phyloP scores from a whole-genome alignment of 441 rosid species.

The Sinapis alba region DNA sequence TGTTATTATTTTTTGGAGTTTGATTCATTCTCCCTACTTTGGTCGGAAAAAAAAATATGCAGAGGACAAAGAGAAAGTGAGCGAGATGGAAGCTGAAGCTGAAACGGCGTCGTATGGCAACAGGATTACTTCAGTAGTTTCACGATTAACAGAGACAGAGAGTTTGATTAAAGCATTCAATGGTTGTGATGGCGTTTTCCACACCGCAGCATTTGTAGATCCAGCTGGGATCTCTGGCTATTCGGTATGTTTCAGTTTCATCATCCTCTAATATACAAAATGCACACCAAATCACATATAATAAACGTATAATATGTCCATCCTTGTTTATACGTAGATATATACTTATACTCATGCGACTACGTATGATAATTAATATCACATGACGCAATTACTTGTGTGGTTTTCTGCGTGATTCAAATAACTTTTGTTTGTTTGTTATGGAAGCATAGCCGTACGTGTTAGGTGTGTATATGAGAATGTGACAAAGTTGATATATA shows the following conservation, averaged over 20 bases:
- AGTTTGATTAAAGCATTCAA: slow-evolving; percentile 63
- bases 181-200: slow-evolving; percentile 84
- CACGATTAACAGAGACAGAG: slow-evolving; percentile 50
- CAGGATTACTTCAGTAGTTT: slow-evolving; percentile 56
- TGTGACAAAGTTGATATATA: neutral
- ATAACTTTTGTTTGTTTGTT: neutral
- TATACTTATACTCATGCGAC: neutral
- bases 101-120: slow-evolving; percentile 49
- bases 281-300: neutral
- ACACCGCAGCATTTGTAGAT: slow-evolving; percentile 72
- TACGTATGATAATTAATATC: neutral
- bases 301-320: neutral
- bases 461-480: slow-evolving; percentile 7
- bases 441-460: neutral
- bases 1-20: no score
- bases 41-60: slow-evolving; percentile 20
- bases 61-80: slow-evolving; percentile 79
- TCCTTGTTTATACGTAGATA: neutral
- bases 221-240: slow-evolving; percentile 91
- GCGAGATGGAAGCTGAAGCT: slow-evolving; percentile 61
- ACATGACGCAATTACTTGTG: neutral
- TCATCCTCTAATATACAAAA: neutral
- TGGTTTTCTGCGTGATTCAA: neutral
- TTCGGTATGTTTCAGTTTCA: slow-evolving; percentile 54
- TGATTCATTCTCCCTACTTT: no score